These are phyloP conservation scores for Salix viminalis DNA, from an alignment of 345 rosid species.

Conservation along the genomic window DNA sequence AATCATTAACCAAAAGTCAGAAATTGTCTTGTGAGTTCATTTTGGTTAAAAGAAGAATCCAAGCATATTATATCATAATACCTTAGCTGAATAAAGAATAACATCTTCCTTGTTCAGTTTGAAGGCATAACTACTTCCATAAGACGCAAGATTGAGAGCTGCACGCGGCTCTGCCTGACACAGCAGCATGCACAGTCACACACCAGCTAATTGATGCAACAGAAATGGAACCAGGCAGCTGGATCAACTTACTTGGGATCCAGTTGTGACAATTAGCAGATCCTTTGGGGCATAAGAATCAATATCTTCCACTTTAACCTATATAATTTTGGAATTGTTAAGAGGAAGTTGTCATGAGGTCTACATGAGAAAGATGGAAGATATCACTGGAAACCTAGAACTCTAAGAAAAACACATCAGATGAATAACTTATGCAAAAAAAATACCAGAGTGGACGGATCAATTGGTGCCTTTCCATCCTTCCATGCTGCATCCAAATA, in stretches of 20 bases:
- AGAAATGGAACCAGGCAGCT: not conserved
- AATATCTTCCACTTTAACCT: slow-evolving; percentile 94
- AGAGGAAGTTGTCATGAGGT: slow-evolving; percentile 4
- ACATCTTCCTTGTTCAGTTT: slow-evolving; percentile 81
- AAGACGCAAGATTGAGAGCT: slow-evolving; percentile 94
- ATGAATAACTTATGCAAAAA: not conserved
- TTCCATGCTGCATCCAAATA: slow-evolving; percentile 98
- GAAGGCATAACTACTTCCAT: slow-evolving; percentile 82
- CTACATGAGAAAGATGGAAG: slow-evolving; percentile 7
- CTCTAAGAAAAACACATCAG: not conserved
- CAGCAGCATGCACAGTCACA: slow-evolving; percentile 30
- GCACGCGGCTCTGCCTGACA: slow-evolving; percentile 99
- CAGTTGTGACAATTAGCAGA: slow-evolving; percentile 89
- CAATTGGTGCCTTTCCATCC: slow-evolving; percentile 96
- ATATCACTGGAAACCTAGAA: not conserved
- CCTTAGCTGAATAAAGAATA: slow-evolving; percentile 94
- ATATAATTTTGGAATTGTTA: slow-evolving; percentile 11
- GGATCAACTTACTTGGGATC: slow-evolving; percentile 81
- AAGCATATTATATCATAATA: slow-evolving; percentile 22
- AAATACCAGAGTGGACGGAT: slow-evolving; percentile 88
- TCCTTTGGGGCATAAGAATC: slow-evolving; percentile 95
- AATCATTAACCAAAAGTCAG: not conserved
- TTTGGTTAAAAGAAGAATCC: slow-evolving; percentile 3
- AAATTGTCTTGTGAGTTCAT: not conserved
- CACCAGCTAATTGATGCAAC: slow-evolving; percentile 14